A percentile compares a stretch with the other conserved stretches of the same genome.
Conservation (phyloP, 2,329 filamentous ascomycete species). For the Pestalotiopsis sp. region DNA sequence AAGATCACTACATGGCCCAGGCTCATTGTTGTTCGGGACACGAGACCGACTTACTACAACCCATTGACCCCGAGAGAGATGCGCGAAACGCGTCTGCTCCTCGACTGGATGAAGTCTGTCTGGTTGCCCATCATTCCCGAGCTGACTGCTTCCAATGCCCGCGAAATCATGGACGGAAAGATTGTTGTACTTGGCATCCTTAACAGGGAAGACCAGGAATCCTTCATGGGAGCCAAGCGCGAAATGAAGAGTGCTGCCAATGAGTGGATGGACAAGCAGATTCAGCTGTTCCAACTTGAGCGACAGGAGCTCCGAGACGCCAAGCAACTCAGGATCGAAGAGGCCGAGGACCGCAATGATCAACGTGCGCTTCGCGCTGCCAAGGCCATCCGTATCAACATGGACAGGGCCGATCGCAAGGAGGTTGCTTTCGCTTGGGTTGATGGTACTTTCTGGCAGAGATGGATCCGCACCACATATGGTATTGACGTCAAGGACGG, state of each 20-base stretch:
- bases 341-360: conserved; percentile 91
- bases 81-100: conserved; percentile 79
- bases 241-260: conserved; percentile 95
- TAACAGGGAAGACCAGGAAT: conserved; percentile 76
- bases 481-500: conserved; percentile 87
- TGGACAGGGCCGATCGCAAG: conserved; percentile 84
- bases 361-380: conserved; percentile 83
- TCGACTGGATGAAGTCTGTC: conserved; percentile 93
- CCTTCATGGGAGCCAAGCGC: conserved; percentile 76
- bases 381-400: conserved; percentile 89
- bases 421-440: conserved; percentile 97
- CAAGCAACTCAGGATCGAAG: conserved; percentile 94
- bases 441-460: conserved; percentile 95
- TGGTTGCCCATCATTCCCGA: conserved; percentile 97
- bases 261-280: conserved; percentile 98
- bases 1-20: conserved; percentile 98
- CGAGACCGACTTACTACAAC: conserved; percentile 87
- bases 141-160: conserved; percentile 85
- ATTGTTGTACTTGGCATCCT: conserved; percentile 92
- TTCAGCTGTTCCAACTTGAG: conserved; percentile 88
- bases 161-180: conserved; percentile 93
- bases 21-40: conserved; percentile 85
- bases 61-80: conserved; percentile 88
- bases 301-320: conserved; percentile 90
- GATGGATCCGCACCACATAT: conserved; percentile 94